Conservation (phyloP, 2,329 filamentous ascomycete genomes). For the Neofusicoccum ribis region DNA sequence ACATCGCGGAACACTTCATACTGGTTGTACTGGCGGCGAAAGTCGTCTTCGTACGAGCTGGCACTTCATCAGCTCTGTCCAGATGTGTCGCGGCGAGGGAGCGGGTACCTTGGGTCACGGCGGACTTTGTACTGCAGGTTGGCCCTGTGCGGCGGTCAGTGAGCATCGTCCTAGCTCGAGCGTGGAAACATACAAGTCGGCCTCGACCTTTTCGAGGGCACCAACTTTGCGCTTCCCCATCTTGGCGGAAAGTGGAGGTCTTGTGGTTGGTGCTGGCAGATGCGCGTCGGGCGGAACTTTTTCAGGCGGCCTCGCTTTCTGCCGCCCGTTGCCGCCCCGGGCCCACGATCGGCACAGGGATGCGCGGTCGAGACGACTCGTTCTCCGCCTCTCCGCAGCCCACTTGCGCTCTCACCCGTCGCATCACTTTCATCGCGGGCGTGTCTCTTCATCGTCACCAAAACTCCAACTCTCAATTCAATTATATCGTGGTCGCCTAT, state of each 20-base stretch:
- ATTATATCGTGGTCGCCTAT: neutral
- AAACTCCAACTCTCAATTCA: neutral
- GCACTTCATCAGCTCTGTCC: neutral
- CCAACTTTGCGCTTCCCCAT: slow-evolving; percentile 90
- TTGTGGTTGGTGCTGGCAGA: neutral
- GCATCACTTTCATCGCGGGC: neutral
- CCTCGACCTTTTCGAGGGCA: slow-evolving; percentile 92
- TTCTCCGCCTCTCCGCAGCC: neutral
- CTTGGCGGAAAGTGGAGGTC: neutral
- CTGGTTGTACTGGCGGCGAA: slow-evolving; percentile 82
- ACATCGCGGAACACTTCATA: slow-evolving; percentile 91
- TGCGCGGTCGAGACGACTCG: neutral
- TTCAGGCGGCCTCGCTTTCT: neutral
- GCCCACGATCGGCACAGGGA: slow-evolving; percentile 3
- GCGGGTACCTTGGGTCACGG: slow-evolving; percentile 72
- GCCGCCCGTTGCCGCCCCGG: neutral
- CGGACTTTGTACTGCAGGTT: slow-evolving; percentile 91
- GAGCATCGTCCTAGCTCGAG: neutral
- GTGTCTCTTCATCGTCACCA: neutral
- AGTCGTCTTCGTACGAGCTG: slow-evolving; percentile 87
- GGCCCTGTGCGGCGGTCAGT: slow-evolving; percentile 51
- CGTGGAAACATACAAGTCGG: slow-evolving; percentile 65
- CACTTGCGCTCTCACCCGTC: neutral
- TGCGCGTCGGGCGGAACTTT: neutral
- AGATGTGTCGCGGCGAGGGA: neutral